phyloP scores from a whole-genome alignment of 2,329 filamentous ascomycete species.

The Aspergillus niger region DNA sequence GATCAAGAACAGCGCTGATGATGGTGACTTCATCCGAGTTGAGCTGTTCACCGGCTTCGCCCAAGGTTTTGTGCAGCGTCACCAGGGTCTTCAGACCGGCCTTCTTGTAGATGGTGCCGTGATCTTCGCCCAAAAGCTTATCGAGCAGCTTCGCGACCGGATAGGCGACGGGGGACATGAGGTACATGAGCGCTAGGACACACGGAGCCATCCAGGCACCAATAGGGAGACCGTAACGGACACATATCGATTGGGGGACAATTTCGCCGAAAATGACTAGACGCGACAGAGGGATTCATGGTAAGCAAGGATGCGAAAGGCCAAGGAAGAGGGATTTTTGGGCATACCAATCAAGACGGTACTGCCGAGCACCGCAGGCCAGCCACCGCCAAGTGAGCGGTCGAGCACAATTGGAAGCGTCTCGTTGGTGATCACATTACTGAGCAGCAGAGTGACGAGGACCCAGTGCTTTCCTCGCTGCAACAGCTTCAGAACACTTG shows the following conservation, averaged over 20 bases:
- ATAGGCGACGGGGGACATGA: constrained; percentile 87
- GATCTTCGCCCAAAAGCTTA: constrained; percentile 87
- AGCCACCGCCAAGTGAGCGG: constrained; percentile 87
- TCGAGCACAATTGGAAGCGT: constrained; percentile 94
- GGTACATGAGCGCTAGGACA: constrained; percentile 86
- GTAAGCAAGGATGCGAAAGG: constrained; percentile 2
- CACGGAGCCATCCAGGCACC: constrained; percentile 90
- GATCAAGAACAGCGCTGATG: constrained; percentile 91
- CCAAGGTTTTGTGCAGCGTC: constrained; percentile 88
- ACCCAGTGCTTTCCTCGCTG: constrained; percentile 97
- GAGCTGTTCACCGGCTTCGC: constrained; percentile 78
- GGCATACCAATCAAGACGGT: constrained; percentile 85
- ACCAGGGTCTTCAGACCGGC: constrained; percentile 95
- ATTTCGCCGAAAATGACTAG: constrained; percentile 97
- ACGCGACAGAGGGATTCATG: neutral
- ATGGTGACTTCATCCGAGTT: constrained; percentile 99
- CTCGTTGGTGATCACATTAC: constrained; percentile 98
- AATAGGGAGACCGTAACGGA: constrained; percentile 92
- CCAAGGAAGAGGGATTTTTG: neutral
- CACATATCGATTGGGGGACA: constrained; percentile 92
- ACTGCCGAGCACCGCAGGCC: constrained; percentile 90
- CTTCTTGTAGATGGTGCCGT: constrained; percentile 97
- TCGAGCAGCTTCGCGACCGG: constrained; percentile 95
- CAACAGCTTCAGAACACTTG: constrained; percentile 75
- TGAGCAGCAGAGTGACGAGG: constrained; percentile 85